Evolutionary conservation across 306 rosid species (phyloP).

Genomic region (Lathyrus tuberosus): DNA sequence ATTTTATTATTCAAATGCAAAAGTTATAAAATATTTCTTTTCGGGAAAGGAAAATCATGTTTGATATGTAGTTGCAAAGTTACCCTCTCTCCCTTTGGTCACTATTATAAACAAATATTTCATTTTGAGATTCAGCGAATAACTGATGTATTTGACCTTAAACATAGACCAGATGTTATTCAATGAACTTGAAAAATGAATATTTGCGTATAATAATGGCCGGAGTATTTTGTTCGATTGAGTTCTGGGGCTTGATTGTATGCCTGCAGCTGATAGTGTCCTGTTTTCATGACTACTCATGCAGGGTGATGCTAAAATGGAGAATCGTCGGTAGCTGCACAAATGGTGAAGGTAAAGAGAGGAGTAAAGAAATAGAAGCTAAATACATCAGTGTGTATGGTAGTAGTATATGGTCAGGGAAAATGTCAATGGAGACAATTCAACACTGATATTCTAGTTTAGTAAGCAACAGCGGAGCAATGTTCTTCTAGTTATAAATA

Average conservation of each 20-base stretch:
- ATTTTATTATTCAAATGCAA: not conserved
- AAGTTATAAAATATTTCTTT: constrained; percentile 1
- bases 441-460: constrained; percentile 41
- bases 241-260: constrained; percentile 2
- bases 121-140: too few species aligned
- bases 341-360: constrained; percentile 24
- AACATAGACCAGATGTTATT: too few species aligned
- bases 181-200: too few species aligned
- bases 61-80: not conserved
- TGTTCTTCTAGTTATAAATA: constrained; percentile 29
- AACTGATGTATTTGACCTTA: too few species aligned
- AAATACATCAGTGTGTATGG: constrained; percentile 31
- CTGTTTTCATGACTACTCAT: constrained; percentile 27
- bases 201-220: too few species aligned
- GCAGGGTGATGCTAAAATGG: constrained; percentile 61
- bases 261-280: constrained; percentile 1
- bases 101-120: too few species aligned
- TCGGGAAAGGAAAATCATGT: not conserved
- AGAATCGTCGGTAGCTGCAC: constrained; percentile 38
- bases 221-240: not conserved
- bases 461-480: constrained; percentile 26
- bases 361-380: constrained; percentile 15
- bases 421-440: constrained; percentile 33
- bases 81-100: too few species aligned
- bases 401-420: constrained; percentile 38